phyloP scores from a whole-genome alignment of 352 stramenopile species.

The Globisporangium polare region DNA sequence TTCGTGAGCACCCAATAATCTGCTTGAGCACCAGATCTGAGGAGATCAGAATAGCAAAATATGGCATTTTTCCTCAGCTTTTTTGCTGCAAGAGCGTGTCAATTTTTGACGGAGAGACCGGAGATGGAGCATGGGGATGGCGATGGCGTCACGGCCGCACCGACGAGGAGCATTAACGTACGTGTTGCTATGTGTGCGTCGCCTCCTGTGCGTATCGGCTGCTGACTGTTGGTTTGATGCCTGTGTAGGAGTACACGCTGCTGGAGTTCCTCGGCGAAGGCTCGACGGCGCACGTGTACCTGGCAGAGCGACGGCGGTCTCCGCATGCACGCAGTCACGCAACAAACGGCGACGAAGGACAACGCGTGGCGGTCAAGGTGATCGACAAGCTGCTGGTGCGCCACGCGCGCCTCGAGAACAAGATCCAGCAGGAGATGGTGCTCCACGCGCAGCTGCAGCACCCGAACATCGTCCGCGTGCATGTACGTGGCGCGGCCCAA shows the following conservation, averaged over 20 bases:
- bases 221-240: not conserved
- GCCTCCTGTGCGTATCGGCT: not conserved
- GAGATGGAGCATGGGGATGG: no score
- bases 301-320: slow-evolving; percentile 27
- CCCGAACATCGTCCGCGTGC: slow-evolving; percentile 98
- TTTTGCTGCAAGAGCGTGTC: no score
- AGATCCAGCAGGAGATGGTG: slow-evolving; percentile 65
- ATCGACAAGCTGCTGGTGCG: slow-evolving; percentile 74
- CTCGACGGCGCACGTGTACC: slow-evolving; percentile 74
- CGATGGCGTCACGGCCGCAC: not conserved
- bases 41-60: no score
- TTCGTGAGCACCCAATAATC: no score
- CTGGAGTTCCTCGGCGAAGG: slow-evolving; percentile 74
- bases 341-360: slow-evolving; percentile 5
- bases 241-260: slow-evolving; percentile 52
- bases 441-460: slow-evolving; percentile 90
- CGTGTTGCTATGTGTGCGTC: not conserved
- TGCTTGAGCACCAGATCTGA: no score
- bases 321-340: not conserved
- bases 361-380: slow-evolving; percentile 72
- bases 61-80: no score
- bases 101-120: no score
- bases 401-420: slow-evolving; percentile 53
- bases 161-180: slow-evolving; percentile 9
- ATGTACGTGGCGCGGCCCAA: slow-evolving; percentile 17